Evolutionary conservation across 306 rosid genomes (phyloP), one percentile per base, ranked within the genome.

Genomic region (Vigna nakashimae): DNA sequence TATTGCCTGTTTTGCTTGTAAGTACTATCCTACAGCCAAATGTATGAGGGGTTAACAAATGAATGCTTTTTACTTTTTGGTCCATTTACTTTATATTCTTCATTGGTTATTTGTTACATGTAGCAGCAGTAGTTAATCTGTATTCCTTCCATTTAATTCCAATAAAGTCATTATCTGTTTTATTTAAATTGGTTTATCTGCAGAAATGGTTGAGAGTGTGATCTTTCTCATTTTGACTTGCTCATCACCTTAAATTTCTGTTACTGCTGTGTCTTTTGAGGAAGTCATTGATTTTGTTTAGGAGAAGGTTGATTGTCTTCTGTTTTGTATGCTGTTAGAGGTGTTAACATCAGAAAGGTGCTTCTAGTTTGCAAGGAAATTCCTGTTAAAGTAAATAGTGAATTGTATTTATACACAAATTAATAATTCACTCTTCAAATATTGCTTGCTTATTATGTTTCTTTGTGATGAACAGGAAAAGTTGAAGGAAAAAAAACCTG

Each of bases 401-500:
- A 77, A 9, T 49, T 81, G 36, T 55, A 9, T 67, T 67, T 65
- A 34, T 65, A 13, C 20, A 52, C 14, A 65, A 68, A 42, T 2
- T 2, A 42, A 30, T 73, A 36, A 77, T 63, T 48, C 62, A 16
- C 78, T 55, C 56, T 62, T 77, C 32, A 60, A 75, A 34, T 77
- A 4, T 34, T 76, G 62, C 30, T 51, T 52, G 68, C 53, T 46
- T 82, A 74, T 84, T 72, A 20, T 52, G 75, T 78, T 68, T 64
- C 17, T 83, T 60, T 20, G 62, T 67, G n/a, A 66, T 80, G 28
- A 38, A 58, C 76, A 96, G 99, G 99, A 96, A 90, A 96, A 96
- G 90, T 72, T 96, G 86, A 96, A 96, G 86, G 99, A 96, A 86
- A 96, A 96, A 81, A 96, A 96, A 74, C 99, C 99, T 69, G 67